Percentiles rank a stretch among this genome's conserved stretches.
phyloP scores from a whole-genome alignment of 345 rosid genomes.

The Ailanthus altissimus region DNA sequence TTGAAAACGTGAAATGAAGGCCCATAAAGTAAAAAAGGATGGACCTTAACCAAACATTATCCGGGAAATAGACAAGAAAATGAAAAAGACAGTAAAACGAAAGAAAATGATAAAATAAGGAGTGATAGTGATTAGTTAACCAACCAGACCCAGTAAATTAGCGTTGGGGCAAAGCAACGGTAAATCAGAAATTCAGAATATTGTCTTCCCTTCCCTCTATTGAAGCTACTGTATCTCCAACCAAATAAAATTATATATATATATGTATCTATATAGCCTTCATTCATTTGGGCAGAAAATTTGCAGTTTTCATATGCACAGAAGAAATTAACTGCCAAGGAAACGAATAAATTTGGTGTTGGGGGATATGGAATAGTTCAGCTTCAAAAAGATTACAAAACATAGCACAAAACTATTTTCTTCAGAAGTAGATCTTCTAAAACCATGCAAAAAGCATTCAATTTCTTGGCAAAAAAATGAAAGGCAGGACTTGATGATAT shows the following conservation, averaged over 20 bases:
- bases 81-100: not conserved
- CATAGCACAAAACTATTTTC: not conserved
- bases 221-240: not conserved
- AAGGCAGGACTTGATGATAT: not conserved
- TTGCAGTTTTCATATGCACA: not conserved
- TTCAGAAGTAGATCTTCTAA: not conserved
- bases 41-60: not conserved
- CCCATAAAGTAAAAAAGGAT: not conserved
- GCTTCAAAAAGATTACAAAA: not conserved
- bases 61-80: not conserved
- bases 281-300: not conserved
- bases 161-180: constrained; percentile 11
- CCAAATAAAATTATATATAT: not conserved
- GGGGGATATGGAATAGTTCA: not conserved
- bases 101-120: not conserved
- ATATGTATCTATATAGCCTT: no score
- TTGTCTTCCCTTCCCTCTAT: not conserved
- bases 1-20: not conserved
- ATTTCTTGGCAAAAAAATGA: not conserved
- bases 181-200: not conserved
- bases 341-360: not conserved
- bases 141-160: constrained; percentile 13
- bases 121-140: constrained; percentile 10
- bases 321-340: not conserved
- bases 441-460: not conserved